These are phyloP conservation scores for Rhizomucor miehei DNA, from an alignment of 371 early-diverging fungal species.

Conservation along the genomic window DNA sequence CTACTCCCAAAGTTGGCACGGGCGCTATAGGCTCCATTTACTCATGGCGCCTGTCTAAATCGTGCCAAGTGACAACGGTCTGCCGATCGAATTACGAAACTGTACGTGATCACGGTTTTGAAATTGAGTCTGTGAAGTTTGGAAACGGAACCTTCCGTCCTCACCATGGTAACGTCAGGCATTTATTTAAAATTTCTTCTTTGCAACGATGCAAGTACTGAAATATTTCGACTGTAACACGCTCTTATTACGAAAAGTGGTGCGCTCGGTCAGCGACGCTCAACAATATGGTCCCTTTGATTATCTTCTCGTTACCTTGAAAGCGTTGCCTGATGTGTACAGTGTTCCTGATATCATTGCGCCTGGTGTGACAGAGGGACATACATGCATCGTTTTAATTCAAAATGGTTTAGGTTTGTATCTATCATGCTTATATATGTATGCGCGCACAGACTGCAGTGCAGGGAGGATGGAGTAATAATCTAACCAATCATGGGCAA, in stretches of 20 bases:
- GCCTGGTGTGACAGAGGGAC: slow-evolving; percentile 51
- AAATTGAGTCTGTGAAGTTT: slow-evolving; percentile 58
- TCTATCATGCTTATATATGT: neutral
- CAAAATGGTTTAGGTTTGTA: slow-evolving; percentile 78
- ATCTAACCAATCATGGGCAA: neutral
- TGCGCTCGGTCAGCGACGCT: slow-evolving; percentile 51
- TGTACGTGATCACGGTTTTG: slow-evolving; percentile 61
- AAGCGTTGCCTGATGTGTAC: slow-evolving; percentile 66
- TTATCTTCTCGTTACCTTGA: slow-evolving; percentile 73
- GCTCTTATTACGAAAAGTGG: slow-evolving; percentile 23
- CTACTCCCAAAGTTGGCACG: slow-evolving; percentile 73
- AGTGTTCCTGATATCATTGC: slow-evolving; percentile 60
- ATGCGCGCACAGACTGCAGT: neutral
- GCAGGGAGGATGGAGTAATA: too few species aligned
- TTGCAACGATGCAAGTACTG: neutral
- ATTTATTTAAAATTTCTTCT: too few species aligned
- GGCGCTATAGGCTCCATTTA: slow-evolving; percentile 80
- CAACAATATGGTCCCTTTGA: slow-evolving; percentile 46
- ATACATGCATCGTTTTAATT: slow-evolving; percentile 70
- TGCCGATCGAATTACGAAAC: slow-evolving; percentile 80
- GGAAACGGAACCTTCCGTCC: slow-evolving; percentile 66
- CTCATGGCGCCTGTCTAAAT: slow-evolving; percentile 65
- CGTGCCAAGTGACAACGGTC: slow-evolving; percentile 65
- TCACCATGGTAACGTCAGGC: slow-evolving; percentile 31
- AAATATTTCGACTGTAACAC: neutral